Evolutionary conservation across 2,329 filamentous ascomycete species (phyloP).

Genomic region (Blastomyces percursus): DNA sequence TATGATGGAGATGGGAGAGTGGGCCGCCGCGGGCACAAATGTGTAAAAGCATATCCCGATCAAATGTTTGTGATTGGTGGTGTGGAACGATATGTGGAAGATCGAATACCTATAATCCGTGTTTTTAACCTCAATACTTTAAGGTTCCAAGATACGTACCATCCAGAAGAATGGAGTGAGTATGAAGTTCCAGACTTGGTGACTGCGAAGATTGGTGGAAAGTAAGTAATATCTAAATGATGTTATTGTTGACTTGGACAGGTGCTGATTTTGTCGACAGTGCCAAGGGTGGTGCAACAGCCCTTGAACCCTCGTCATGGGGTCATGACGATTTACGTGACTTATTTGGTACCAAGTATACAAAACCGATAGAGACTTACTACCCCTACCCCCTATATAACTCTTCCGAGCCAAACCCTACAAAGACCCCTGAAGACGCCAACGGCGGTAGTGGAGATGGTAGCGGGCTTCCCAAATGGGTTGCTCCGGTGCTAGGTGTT

Average conservation of each 20-base stretch:
- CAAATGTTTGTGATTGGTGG: constrained; percentile 34
- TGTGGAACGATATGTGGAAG: constrained; percentile 20
- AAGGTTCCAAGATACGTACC: constrained; percentile 23
- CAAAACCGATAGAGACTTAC: constrained; percentile 44
- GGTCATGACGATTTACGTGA: constrained; percentile 37
- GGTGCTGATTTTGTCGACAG: constrained; percentile 13
- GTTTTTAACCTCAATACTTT: constrained; percentile 31
- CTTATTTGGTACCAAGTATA: constrained; percentile 48
- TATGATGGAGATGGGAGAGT: constrained; percentile 14
- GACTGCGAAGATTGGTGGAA: constrained; percentile 26
- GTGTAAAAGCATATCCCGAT: constrained; percentile 39
- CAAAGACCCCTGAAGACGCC: constrained; percentile 17
- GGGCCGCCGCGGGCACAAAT: constrained; percentile 24
- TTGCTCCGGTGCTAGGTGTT: constrained; percentile 52
- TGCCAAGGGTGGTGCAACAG: constrained; percentile 25
- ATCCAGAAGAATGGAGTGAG: constrained; percentile 22
- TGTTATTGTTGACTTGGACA: constrained; percentile 2
- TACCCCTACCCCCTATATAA: constrained; percentile 45
- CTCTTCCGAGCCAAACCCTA: background rate
- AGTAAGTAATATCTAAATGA: constrained; percentile 17
- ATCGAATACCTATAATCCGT: constrained; percentile 36
- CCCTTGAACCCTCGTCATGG: constrained; percentile 32
- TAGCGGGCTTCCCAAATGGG: constrained; percentile 43
- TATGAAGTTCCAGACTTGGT: constrained; percentile 24
- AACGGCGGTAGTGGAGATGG: constrained; percentile 19